Base-by-base conservation (phyloP, 1,139 yeast genomes). In the Candida tunisiensis region DNA sequence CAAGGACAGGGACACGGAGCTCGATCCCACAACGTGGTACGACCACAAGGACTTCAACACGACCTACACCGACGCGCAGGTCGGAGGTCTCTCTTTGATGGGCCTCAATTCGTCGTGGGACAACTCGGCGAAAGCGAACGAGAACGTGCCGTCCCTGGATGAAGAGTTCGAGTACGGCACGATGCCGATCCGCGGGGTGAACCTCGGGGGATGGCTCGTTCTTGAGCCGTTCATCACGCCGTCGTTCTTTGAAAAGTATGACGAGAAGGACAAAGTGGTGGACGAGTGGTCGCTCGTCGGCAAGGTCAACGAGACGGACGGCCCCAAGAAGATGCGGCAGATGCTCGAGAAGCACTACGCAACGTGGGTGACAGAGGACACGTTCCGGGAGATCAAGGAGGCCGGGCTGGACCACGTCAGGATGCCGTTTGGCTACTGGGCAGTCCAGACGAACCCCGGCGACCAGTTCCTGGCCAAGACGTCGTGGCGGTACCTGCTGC, bases 371-470 rank as follows among this genome's bases (percentile, higher is more conserved):
- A 70, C 73, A 4, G 92, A 78, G 44, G 51, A 55, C 16, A 93
- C 83, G 44, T 71, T 83, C 40, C 38, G 52, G 24, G 57, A 64
- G 32, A 79, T 83, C 30, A 62, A 66, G 15, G 48, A 47, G n/a
- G 66, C 68, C 28, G 95, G 94, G 0, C 63, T 82, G 35, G 83
- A 83, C 52, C 62, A 75, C 35, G 92, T 82, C 19, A 65, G 94
- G 41, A 75, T 83, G 33, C 94, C 95, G 9, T 69, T 79, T 36
- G 93, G 93, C 8, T 82, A 83, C 55, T 83, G 95, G 95, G 93
- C 93, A 1, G 78, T 77, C 49, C 55, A 62, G 28, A 55, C 62
- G 25, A 53, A 65, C 33, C 61, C 58, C 11, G 57, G 60, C 30
- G 94, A 82, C 45, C 92, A 93, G 7, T 83, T 75, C 47, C 77